Percentiles rank a stretch among this genome's conserved stretches.
phyloP scores from a whole-genome alignment of 352 stramenopile species.

The Globisporangium paddicum region DNA sequence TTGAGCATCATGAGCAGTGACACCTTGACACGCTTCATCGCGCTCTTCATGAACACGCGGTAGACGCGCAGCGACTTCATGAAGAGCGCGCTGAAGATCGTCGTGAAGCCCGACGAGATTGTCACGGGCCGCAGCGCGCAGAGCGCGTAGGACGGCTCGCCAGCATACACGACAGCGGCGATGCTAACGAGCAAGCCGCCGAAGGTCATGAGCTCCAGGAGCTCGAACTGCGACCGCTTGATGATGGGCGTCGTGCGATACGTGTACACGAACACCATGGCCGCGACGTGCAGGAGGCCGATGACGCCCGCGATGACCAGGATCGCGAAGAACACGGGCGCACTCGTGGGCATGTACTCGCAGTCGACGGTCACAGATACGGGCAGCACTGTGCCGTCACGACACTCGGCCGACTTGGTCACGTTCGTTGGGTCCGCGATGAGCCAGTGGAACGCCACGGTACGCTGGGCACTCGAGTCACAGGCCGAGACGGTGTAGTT shows the following conservation, averaged over 20 bases:
- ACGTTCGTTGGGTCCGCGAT: constrained; percentile 18
- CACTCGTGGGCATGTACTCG: constrained; percentile 28
- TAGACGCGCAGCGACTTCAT: constrained; percentile 38
- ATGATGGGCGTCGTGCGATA: constrained; percentile 30
- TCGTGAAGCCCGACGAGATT: constrained; percentile 24
- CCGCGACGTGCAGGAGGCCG: background rate
- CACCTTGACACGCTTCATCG: constrained; percentile 26
- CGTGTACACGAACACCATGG: constrained; percentile 21
- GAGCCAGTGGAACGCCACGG: constrained; percentile 34
- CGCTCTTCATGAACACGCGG: constrained; percentile 24
- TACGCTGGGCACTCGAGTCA: constrained; percentile 19
- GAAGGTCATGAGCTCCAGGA: constrained; percentile 22
- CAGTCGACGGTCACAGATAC: constrained; percentile 18
- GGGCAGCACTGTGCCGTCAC: constrained; percentile 20
- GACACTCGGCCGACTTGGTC: constrained; percentile 29
- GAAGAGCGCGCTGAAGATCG: constrained; percentile 26
- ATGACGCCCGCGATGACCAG: constrained; percentile 15
- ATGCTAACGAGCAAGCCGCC: constrained; percentile 26
- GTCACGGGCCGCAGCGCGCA: constrained; percentile 19
- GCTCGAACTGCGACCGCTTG: constrained; percentile 35
- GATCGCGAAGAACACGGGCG: constrained; percentile 12
- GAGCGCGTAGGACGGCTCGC: constrained; percentile 12
- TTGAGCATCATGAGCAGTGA: constrained; percentile 25
- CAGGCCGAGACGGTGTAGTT: constrained; percentile 32
- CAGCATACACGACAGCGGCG: constrained; percentile 18